Base-by-base conservation (phyloP, 1,284 basidiomycete genomes). In the Rhodotorula sp. region DNA sequence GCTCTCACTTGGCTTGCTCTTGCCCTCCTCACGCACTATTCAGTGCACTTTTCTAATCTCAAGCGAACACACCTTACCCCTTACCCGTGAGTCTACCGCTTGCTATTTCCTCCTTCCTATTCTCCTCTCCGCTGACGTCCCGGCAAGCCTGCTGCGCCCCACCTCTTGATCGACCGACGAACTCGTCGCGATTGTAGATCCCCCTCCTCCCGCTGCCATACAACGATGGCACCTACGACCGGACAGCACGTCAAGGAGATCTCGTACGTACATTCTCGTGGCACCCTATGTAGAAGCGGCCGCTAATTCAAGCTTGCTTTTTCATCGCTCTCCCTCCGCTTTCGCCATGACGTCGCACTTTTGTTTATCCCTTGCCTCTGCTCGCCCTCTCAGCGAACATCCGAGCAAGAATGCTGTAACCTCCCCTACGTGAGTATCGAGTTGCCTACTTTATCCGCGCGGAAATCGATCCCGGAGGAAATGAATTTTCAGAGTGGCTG, bases 401-500 rank as follows among this genome's bases (percentile, higher is more conserved):
- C 72, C 72, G 42, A 51, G 57, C 3, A 62, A 60, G 46, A 68
- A 68, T 33, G 62, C 67, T 17, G 66, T 69, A 22, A 73, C 71
- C 14, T 62, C 63, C 10, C 71, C 71, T 1, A 73, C 68, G 24
- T 33, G 33, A 51, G 42, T 45, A 15, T 46, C 18, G n/a, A 55
- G 5, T 29, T 18, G 20, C 18, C 18, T 5, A 6, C 26, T 37
- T 33, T 24, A 12, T 22, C 6, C 18, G 33, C 26, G 15, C 33
- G 10, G 6, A n/a, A 4, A 29, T 3, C 8, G n/a, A 24, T 17
- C 29, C 20, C 1, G 8, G 33, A 30, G 2, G 3, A 14, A 7
- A 33, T 4, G 33, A 33, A 33, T 33, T 33, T 33, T 33, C 37
- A 12, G 10, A 30, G 14, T 6, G 6, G 29, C 53, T 54, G 53